Conservation (phyloP, 345 rosid species). For the Linum trigynum region DNA sequence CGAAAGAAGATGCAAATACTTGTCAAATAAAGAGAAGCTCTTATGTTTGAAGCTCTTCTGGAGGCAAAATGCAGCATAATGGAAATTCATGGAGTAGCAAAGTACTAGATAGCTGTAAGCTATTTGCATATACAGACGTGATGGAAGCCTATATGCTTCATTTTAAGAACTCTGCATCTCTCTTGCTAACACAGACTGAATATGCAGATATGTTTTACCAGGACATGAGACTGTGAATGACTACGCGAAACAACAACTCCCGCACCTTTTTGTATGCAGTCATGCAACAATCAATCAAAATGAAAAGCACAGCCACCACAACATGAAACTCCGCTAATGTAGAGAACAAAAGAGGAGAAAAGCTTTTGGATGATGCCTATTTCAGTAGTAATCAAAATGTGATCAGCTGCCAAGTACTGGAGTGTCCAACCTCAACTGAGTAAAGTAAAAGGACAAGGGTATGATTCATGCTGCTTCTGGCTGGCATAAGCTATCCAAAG, state of each 20-base stretch:
- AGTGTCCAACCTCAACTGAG: background rate
- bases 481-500: background rate
- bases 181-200: too few relatives aligned
- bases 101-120: too few relatives aligned
- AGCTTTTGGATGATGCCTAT: too few relatives aligned
- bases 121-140: too few relatives aligned
- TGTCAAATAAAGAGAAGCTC: background rate
- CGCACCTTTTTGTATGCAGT: too few relatives aligned
- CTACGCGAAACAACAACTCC: background rate
- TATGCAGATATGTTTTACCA: background rate
- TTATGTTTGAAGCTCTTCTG: background rate
- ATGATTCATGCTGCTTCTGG: background rate
- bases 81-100: background rate
- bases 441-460: background rate
- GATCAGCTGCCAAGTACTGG: background rate
- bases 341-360: too few relatives aligned
- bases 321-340: background rate
- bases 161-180: too few relatives aligned
- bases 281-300: background rate
- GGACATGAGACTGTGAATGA: background rate
- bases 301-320: background rate
- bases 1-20: constrained; percentile 10
- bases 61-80: background rate
- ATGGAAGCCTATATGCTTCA: too few relatives aligned
- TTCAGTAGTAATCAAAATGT: too few relatives aligned